Percentiles rank a stretch among this genome's conserved stretches.
phyloP scores from a whole-genome alignment of 2,329 filamentous ascomycete genomes.

The Hymenoscyphus infarciens region DNA sequence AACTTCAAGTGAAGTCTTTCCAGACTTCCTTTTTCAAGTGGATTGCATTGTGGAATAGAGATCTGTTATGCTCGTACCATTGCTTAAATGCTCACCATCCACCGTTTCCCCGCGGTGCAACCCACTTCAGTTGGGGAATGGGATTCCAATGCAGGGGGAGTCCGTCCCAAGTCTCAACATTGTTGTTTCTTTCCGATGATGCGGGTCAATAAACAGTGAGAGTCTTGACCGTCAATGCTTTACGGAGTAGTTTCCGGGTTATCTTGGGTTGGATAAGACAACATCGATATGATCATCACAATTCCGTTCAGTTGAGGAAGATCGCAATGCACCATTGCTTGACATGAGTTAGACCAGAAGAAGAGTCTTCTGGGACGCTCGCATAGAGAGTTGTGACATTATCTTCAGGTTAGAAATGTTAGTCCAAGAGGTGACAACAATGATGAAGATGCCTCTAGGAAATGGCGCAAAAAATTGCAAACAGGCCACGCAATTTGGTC shows the following conservation, averaged over 20 bases:
- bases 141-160: not conserved
- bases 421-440: too few relatives aligned
- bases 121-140: not conserved
- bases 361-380: too few relatives aligned
- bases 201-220: constrained; percentile 15
- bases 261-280: not conserved
- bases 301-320: too few relatives aligned
- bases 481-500: too few relatives aligned
- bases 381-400: too few relatives aligned
- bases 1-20: not conserved
- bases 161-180: not conserved
- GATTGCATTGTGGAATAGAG: not conserved
- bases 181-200: not conserved
- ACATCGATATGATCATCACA: not conserved
- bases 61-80: not conserved
- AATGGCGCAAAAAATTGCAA: too few relatives aligned
- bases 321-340: too few relatives aligned
- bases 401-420: too few relatives aligned
- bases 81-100: not conserved
- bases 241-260: constrained; percentile 15
- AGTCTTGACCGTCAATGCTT: constrained; percentile 5
- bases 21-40: not conserved
- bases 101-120: not conserved
- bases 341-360: too few relatives aligned
- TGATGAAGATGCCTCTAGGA: too few relatives aligned